Base-by-base conservation (phyloP, 2,329 filamentous ascomycete species). In the Colletotrichum sp. region DNA sequence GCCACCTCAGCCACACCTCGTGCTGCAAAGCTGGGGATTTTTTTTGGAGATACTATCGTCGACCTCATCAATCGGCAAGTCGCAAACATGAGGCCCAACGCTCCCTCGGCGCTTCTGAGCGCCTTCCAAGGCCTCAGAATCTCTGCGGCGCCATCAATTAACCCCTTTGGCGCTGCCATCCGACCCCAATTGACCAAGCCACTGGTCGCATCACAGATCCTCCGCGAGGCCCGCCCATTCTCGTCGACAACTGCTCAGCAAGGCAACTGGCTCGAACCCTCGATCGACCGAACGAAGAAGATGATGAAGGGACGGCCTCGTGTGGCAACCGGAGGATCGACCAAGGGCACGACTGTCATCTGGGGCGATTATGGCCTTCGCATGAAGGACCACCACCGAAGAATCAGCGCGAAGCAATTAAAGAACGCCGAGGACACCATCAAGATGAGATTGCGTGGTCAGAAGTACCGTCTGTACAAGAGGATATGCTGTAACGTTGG, bases 361-460 rank as follows among this genome's bases (percentile, higher is more conserved):
- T 99, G 96, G 95, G 97, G 97, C 71, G 96, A 99, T 84, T 99
- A 96, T 83, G 97, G 97, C 10, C 88, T 99, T 79, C 94, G 97
- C 73, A 97, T 99, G 93, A 93, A 90, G 78, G 97, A 99, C 86
- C 95, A 98, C 84, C 94, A 98, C 86, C 94, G 97, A 74, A 92
- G 97, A 82, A 95, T 99, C 83, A 95, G 94, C 79, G 95, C 97
- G 28, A 88, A 92, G 79, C 95, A 98, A 80, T 90, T 99, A 78
- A 96, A 96, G 86, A 93, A 95, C 82, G 97, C 95, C 77, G 96
- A 98, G 83, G 96, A 98, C 80, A 97, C 96, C 3, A 99, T 99
- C 85, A 96, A 95, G 84, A 92, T 92, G 81, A 91, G 96, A 77
- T 88, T 99, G 63, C 91, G 97, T 87, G 97, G 97, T 61, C 93